These are phyloP conservation scores for Kockovaella imperatae DNA, from an alignment of 768 basidiomycete genomes.

Conservation along the genomic window DNA sequence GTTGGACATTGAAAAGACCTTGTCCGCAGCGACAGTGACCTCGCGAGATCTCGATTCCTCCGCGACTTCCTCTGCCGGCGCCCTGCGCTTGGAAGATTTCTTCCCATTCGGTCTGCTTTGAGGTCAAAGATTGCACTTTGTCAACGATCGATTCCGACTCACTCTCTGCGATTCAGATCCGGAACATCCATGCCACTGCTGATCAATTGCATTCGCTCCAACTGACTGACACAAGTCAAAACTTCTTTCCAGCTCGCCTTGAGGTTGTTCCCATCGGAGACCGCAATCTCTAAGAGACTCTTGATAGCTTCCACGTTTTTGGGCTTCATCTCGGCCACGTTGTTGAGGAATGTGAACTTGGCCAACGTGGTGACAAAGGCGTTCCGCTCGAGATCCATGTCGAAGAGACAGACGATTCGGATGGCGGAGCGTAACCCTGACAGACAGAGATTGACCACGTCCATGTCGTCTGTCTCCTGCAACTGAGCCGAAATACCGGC, in stretches of 20 bases:
- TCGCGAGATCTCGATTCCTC: constrained; percentile 95
- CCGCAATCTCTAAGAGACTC: constrained; percentile 82
- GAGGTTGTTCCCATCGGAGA: constrained; percentile 91
- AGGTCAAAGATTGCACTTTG: background rate
- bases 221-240: constrained; percentile 89
- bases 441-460: constrained; percentile 80
- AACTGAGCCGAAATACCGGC: constrained; percentile 89
- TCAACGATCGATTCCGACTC: constrained; percentile 28
- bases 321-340: constrained; percentile 95
- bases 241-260: constrained; percentile 97
- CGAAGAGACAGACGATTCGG: constrained; percentile 91
- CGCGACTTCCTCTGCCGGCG: constrained; percentile 76
- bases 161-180: constrained; percentile 76
- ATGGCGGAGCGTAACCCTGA: constrained; percentile 98
- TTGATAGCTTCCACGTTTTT: constrained; percentile 99
- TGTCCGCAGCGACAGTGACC: constrained; percentile 96
- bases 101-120: constrained; percentile 5
- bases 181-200: constrained; percentile 78
- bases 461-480: constrained; percentile 90
- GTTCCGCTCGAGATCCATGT: constrained; percentile 93
- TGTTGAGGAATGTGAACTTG: constrained; percentile 96
- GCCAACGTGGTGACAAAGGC: constrained; percentile 93
- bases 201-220: constrained; percentile 97
- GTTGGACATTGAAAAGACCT: constrained; percentile 96
- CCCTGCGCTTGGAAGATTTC: constrained; percentile 15